Conservation (phyloP, 306 rosid species). For the Delonix regia region DNA sequence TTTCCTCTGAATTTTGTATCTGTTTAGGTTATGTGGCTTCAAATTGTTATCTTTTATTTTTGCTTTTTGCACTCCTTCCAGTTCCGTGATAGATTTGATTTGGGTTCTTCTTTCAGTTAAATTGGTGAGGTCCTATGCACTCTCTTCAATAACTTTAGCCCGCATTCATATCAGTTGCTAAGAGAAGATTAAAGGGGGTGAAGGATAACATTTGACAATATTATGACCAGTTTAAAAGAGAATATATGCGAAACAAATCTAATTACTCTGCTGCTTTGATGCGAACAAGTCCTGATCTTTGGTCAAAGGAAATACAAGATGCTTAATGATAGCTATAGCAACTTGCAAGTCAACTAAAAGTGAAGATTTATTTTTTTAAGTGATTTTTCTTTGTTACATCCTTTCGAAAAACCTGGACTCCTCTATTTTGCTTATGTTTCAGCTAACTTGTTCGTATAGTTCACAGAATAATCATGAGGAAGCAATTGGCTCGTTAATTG, state of each 20-base stretch:
- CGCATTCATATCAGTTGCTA: neutral
- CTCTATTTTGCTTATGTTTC: neutral
- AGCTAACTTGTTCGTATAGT: neutral
- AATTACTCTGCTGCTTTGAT: neutral
- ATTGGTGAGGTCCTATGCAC: neutral
- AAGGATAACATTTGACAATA: neutral
- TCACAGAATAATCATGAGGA: neutral
- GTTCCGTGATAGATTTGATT: neutral
- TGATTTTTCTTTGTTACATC: neutral
- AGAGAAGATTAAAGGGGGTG: neutral
- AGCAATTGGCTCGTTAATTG: neutral
- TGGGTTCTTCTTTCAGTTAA: neutral
- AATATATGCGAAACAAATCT: neutral
- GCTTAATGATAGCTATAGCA: neutral
- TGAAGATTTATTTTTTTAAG: neutral
- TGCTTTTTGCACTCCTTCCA: neutral
- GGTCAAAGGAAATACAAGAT: neutral
- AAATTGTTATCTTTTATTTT: neutral
- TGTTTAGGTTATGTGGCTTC: neutral
- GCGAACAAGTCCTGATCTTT: neutral
- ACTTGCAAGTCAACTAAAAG: neutral
- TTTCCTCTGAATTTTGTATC: neutral
- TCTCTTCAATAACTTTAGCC: neutral
- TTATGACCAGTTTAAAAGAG: neutral
- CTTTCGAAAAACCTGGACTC: neutral